Base-by-base conservation (phyloP, 192 early-diverging fungal genomes). In the Coemansia sp. region DNA sequence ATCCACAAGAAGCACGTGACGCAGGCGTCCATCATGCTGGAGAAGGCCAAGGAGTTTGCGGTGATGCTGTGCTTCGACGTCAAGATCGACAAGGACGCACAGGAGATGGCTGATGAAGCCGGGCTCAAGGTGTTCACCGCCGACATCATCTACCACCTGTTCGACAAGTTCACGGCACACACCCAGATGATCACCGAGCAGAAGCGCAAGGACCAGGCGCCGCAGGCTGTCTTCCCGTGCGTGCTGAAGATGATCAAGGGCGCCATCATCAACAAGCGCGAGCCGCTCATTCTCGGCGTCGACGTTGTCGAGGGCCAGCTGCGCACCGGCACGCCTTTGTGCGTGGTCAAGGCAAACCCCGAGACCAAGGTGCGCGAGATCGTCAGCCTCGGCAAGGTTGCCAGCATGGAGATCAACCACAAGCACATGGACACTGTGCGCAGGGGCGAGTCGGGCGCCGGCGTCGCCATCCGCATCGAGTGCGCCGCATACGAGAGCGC, bases 91-190 rank as follows among this genome's bases (percentile, higher is more conserved):
- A 87, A 85, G 67, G 97, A 99, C 10, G 96, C 95, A 0, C 85
- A 89, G 75, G 89, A 95, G 31, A 71, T 95, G 84, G 97, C 97
- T 0, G 89, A 97, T 18, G 91, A 96, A 53, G 48, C 92, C 42
- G 95, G 95, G 39, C 86, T 99, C 61, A 93, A 88, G 77, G 84
- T 99, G 28, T 99, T 97, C 83, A 88, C 86, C 63, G 97, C 97
- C 30, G 95, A 99, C 70, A 96, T 98, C 71, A 99, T 99, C 95
- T 99, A 99, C 82, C 95, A 97, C 70, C 85, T 99, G 89, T 98
- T 97, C 72, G 97, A 99, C 74, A 75, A 87, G 58, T 99, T 92
- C 67, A 93, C 88, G 4, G 90, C 86, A 29, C 96, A 99, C 74
- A 83, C 82, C 74, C 81, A 86, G 58, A 83, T 86, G 51, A 72